Base-by-base conservation (phyloP, 2,329 filamentous ascomycete species). In the Aspergillus fischeri region DNA sequence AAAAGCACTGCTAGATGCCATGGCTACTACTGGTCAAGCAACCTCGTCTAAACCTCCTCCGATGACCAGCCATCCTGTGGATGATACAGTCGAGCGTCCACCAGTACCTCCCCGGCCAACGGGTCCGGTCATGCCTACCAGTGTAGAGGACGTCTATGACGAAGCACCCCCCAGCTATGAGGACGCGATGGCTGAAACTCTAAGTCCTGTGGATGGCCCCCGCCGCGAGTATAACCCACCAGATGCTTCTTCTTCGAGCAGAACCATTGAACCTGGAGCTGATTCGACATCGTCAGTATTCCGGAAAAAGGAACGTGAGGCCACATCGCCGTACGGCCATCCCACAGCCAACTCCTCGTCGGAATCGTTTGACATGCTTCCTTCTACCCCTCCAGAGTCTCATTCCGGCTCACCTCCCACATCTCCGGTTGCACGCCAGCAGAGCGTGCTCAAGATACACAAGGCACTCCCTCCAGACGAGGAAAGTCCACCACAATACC, bases 91-190 rank as follows among this genome's bases (percentile, higher is more conserved):
- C 32, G 57, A 58, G 54, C 66, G 67, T 20, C 74, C 78, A 14
- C 78, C 77, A 2, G 77, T 75, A 64, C 69, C 77, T 60, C 66
- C 77, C 65, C 65, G 77, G 65, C 67, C 74, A 38, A 59, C 65
- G n/a, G 62, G 53, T 35, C 60, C 62, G 32, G 63, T 67, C 3
- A 63, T 65, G 7, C 59, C 70, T 20, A 57, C 60, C 29, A 65
- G 65, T 55, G 58, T 63, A 45, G 60, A 64, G 42, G 63, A 67
- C 24, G 60, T 29, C 28, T 71, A 70, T 62, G 87, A 91, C 32
- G 91, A 94, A 55, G 90, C 91, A n/a, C 92, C 93, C 20, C 92
- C 92, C 7, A 96, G 91, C 67, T 97, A 97, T 69, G 92, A 96
- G 74, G 92, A 97, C 74, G 92, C 91, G 11, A 87, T 97, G 75